A percentile compares a stretch with the other conserved stretches of the same genome.
Evolutionary conservation across 2,329 filamentous ascomycete species (phyloP).

Genomic region (Phoma herbarum): DNA sequence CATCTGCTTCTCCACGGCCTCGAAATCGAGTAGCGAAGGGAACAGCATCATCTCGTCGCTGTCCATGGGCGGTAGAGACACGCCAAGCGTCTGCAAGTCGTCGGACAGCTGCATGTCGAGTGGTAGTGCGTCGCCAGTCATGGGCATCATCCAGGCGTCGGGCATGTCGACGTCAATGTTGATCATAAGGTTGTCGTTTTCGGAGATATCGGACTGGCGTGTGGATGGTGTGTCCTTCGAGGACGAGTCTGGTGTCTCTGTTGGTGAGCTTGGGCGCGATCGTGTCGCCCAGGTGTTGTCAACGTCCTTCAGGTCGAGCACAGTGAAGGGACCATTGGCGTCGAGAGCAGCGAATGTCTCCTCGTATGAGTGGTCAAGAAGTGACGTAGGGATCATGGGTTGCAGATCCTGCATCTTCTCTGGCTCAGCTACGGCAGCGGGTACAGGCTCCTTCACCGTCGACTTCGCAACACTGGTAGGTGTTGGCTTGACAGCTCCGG

Average conservation of each 20-base stretch:
- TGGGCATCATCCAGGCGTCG: slow-evolving; percentile 41
- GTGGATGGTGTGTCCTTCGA: slow-evolving; percentile 51
- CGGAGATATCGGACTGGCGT: slow-evolving; percentile 54
- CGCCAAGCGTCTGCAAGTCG: slow-evolving; percentile 43
- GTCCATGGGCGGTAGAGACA: slow-evolving; percentile 45
- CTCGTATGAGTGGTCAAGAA: slow-evolving; percentile 47
- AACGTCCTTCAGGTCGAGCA: slow-evolving; percentile 48
- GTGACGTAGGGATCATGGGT: slow-evolving; percentile 37
- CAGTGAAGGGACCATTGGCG: slow-evolving; percentile 42
- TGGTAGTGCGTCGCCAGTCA: slow-evolving; percentile 41
- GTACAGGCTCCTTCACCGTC: slow-evolving; percentile 38
- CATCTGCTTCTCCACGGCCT: slow-evolving; percentile 45
- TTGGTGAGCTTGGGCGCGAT: slow-evolving; percentile 45
- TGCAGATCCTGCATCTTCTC: slow-evolving; percentile 37
- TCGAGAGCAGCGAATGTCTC: slow-evolving; percentile 47
- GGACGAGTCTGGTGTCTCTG: slow-evolving; percentile 47
- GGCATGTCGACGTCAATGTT: slow-evolving; percentile 49
- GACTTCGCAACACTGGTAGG: slow-evolving; percentile 40
- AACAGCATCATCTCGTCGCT: slow-evolving; percentile 49
- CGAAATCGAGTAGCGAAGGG: slow-evolving; percentile 45
- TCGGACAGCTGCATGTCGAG: slow-evolving; percentile 45
- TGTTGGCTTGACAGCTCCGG: slow-evolving; percentile 44
- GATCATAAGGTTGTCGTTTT: slow-evolving; percentile 54
- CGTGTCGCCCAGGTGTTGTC: slow-evolving; percentile 46
- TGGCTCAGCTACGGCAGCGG: slow-evolving; percentile 26